A percentile compares a stretch with the other conserved stretches of the same genome.
These are phyloP conservation scores for Nelumbo lutea DNA, from an alignment of 164 flowering plant species.

Conservation along the genomic window DNA sequence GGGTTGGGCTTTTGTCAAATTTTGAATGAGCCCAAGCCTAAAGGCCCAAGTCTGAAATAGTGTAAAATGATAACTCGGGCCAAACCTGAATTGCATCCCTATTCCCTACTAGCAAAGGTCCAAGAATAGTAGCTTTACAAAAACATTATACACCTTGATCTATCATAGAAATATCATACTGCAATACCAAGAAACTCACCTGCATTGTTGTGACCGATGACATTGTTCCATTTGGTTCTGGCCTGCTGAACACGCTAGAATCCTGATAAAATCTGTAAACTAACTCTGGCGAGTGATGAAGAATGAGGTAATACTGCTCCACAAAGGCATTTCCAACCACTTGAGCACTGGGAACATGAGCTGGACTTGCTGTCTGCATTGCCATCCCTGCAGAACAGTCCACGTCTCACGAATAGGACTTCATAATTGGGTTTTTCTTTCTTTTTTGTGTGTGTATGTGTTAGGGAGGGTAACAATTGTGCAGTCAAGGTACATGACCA, in stretches of 20 bases:
- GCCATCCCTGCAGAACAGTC: conserved; percentile 40
- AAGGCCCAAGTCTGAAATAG: too few relatives aligned
- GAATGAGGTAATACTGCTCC: conserved; percentile 76
- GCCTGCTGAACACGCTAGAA: conserved; percentile 60
- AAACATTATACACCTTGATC: not conserved
- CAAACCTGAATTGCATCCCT: too few relatives aligned
- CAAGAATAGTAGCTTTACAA: not conserved
- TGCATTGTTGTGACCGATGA: conserved; percentile 55
- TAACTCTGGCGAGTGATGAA: conserved; percentile 62
- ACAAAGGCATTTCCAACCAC: conserved; percentile 78
- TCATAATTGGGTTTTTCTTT: too few relatives aligned
- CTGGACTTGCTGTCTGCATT: conserved; percentile 25
- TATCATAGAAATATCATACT: not conserved
- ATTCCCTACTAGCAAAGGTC: not conserved
- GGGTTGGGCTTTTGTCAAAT: too few relatives aligned
- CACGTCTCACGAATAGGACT: not conserved
- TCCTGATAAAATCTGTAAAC: conserved; percentile 71
- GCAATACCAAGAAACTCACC: conserved; percentile 29
- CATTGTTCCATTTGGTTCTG: conserved; percentile 57
- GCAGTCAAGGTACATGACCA: too few relatives aligned
- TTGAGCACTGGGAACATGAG: conserved; percentile 49
- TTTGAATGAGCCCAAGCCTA: too few relatives aligned
- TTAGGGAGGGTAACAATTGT: too few relatives aligned
- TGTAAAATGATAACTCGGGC: too few relatives aligned
- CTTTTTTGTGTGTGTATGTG: too few relatives aligned